Percentiles rank a stretch among this genome's conserved stretches.
phyloP scores from a whole-genome alignment of 2,329 filamentous ascomycete genomes.

The Talaromyces sp. region DNA sequence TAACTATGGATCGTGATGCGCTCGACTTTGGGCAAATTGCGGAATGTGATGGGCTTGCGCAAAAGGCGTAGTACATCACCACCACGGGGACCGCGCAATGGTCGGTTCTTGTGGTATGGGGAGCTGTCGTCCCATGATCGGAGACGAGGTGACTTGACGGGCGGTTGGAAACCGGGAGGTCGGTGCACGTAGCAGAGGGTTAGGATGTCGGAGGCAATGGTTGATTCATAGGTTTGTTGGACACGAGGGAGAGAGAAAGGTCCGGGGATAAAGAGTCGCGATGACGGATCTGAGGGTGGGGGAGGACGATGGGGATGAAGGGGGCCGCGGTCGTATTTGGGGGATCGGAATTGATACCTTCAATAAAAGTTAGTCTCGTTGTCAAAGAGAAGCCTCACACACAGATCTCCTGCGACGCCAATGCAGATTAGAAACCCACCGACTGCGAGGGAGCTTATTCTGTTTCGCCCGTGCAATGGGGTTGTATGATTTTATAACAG shows the following conservation, averaged over 20 bases:
- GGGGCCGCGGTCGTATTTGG: constrained; percentile 91
- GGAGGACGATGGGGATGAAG: constrained; percentile 90
- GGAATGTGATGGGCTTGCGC: constrained; percentile 65
- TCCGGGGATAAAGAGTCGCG: constrained; percentile 82
- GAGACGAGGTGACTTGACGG: constrained; percentile 62
- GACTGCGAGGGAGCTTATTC: constrained; percentile 50
- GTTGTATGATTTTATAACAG: constrained; percentile 49
- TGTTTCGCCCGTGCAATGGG: constrained; percentile 48
- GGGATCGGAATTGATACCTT: constrained; percentile 92
- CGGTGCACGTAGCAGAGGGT: constrained; percentile 83
- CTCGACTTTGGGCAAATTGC: constrained; percentile 78
- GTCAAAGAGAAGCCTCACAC: not conserved
- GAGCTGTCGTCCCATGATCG: constrained; percentile 85
- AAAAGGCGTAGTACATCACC: constrained; percentile 55
- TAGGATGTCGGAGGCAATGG: constrained; percentile 82
- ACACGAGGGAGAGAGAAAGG: constrained; percentile 86
- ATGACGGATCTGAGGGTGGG: constrained; percentile 78
- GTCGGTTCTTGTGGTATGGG: constrained; percentile 90
- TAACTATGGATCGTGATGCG: constrained; percentile 76
- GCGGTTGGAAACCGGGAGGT: constrained; percentile 68
- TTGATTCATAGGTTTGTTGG: constrained; percentile 84
- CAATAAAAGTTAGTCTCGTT: not conserved
- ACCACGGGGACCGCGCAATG: constrained; percentile 78
- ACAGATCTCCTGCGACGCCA: not conserved
- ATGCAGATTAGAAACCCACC: constrained; percentile 37